These are phyloP conservation scores for Xylaria sp. DNA, from an alignment of 2,329 filamentous ascomycete species.

Conservation along the genomic window DNA sequence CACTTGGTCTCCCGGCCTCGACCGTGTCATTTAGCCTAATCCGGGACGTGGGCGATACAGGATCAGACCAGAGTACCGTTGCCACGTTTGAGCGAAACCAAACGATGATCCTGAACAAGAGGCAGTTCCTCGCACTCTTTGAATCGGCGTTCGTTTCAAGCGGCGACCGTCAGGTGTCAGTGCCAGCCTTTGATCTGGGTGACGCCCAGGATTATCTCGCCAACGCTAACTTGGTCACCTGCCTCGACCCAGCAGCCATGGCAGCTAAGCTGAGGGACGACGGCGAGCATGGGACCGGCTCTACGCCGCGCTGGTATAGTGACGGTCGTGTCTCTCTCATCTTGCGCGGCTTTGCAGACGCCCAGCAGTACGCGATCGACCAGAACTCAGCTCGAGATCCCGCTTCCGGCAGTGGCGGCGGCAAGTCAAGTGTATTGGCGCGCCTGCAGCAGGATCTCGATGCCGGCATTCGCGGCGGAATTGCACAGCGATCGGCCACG, in stretches of 20 bases:
- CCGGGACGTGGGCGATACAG: constrained; percentile 40
- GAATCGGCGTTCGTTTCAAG: constrained; percentile 20
- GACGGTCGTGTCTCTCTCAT: constrained; percentile 11
- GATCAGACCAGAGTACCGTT: background rate
- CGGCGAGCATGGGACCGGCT: background rate
- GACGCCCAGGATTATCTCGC: background rate
- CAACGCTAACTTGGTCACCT: constrained; percentile 42
- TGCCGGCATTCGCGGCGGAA: background rate
- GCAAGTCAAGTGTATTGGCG: too few relatives aligned
- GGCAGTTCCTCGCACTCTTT: constrained; percentile 36
- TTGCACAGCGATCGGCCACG: background rate
- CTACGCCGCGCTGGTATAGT: constrained; percentile 8
- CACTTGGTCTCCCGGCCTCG: constrained; percentile 42
- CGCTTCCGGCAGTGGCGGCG: background rate
- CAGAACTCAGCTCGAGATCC: background rate
- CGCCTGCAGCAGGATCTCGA: background rate
- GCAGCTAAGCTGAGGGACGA: background rate
- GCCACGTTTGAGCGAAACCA: constrained; percentile 28
- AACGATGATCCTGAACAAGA: constrained; percentile 25
- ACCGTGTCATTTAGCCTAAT: constrained; percentile 43
- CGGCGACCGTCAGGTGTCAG: background rate
- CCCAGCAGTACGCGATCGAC: background rate
- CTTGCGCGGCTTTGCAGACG: constrained; percentile 3
- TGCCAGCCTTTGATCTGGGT: too few relatives aligned
- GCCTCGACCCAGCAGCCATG: constrained; percentile 45